Evolutionary conservation across 1,139 yeast genomes (phyloP), one percentile per base, ranked within the genome.

Genomic region (Yamadazyma triangularis): DNA sequence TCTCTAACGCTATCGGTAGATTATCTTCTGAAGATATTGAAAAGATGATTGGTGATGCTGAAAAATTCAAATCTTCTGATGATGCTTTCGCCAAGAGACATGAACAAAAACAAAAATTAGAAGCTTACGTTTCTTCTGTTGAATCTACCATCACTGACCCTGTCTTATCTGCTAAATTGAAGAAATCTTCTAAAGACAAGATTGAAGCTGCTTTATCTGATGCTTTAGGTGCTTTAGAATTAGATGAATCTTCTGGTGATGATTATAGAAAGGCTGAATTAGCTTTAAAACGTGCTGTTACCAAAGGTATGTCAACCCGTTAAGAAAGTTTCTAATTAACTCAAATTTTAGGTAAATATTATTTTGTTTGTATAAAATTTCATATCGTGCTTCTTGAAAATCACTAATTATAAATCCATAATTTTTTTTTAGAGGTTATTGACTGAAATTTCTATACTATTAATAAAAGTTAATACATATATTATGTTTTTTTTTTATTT

Each of bases 1-100:
- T 91, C 80, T 87, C 97, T 52, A 91, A 91, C 93, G 94, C 97
- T 51, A 94, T 89, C 58, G 98, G 98, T 76, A 87, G 96, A 85
- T 86, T 91, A 68, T 87, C 97, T 43, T 77, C 94, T 57, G 89
- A 86, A 53, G 97, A 91, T 72, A 91, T 91, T 59, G 97, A 91
- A 77, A 84, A 88, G 88, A 89, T 91, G 95, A 89, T 91, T 68
- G 74, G 73, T 70, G 96, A 91, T 65, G 98, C 98, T 64, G 97
- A 91, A 77, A 86, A 86, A 73, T 91, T 88, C 95, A 91, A 91
- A 85, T 77, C 91, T 60, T 85, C 95, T 56, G 98, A 91, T 71
- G 96, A 91, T 67, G 97, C 95, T 64, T 91, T 89, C 84, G 93
- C 97, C 72, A 89, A 89, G 89, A 85, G 87, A 70, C 96, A 89